Conservation (phyloP, 352 stramenopile species). For the Globisporangium radiosum region DNA sequence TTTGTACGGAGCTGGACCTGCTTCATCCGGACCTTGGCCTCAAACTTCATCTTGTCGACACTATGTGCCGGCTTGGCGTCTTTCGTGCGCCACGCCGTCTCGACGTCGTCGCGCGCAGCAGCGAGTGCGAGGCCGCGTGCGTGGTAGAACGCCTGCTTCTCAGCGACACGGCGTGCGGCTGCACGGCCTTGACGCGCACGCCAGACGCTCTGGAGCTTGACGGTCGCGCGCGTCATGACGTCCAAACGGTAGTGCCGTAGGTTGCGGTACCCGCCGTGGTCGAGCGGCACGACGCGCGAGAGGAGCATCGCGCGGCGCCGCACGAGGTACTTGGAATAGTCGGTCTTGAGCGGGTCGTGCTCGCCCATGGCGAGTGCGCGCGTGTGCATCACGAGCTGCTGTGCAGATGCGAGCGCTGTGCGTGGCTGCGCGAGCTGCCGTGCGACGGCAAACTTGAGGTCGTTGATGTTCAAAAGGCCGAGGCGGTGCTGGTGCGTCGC, state of each 20-base stretch:
- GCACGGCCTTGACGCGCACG: conserved; percentile 68
- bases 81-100: conserved; percentile 69
- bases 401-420: conserved; percentile 49
- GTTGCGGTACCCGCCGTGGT: conserved; percentile 86
- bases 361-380: conserved; percentile 85
- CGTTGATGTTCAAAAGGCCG: conserved; percentile 81
- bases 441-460: conserved; percentile 82
- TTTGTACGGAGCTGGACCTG: conserved; percentile 89
- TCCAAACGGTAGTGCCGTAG: conserved; percentile 71
- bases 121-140: conserved; percentile 73
- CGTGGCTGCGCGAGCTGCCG: conserved; percentile 39
- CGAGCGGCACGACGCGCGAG: conserved; percentile 83
- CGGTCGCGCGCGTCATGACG: conserved; percentile 55
- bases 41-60: conserved; percentile 91
- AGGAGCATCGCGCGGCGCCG: conserved; percentile 58
- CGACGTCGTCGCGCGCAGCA: conserved; percentile 41
- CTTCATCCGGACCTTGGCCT: conserved; percentile 90
- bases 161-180: conserved; percentile 54
- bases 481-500: conserved; percentile 82
- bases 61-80: conserved; percentile 63
- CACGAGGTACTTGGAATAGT: conserved; percentile 90
- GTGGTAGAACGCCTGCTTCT: conserved; percentile 89
- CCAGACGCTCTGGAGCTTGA: conserved; percentile 83
- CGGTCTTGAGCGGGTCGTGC: conserved; percentile 88
- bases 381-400: conserved; percentile 79